Conservation (phyloP, 2,329 filamentous ascomycete genomes). For the Alternaria viburni region DNA sequence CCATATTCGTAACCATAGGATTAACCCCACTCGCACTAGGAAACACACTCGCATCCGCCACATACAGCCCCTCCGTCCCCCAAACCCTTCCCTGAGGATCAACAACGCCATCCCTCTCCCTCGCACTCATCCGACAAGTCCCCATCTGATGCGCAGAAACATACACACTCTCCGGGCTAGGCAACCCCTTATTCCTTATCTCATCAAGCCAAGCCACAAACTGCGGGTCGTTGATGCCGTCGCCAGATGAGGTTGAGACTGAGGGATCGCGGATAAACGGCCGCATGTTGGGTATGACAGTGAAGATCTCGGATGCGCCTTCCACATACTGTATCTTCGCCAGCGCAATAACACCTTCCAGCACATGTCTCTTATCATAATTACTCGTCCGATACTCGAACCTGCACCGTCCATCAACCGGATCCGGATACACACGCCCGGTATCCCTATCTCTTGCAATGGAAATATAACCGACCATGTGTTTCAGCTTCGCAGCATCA, state of each 20-base stretch:
- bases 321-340: conserved; percentile 79
- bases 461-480: conserved; percentile 74
- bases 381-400: conserved; percentile 74
- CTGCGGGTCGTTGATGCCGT: conserved; percentile 62
- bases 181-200: conserved; percentile 58
- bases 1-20: conserved; percentile 80
- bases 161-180: conserved; percentile 60
- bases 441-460: conserved; percentile 77
- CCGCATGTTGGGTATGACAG: conserved; percentile 65
- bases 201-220: conserved; percentile 68
- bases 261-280: conserved; percentile 63
- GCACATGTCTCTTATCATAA: conserved; percentile 73
- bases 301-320: conserved; percentile 81
- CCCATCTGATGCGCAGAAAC: conserved; percentile 84
- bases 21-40: conserved; percentile 80
- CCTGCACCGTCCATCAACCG: conserved; percentile 66
- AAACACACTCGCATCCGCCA: conserved; percentile 78
- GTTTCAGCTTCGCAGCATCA: conserved; percentile 69
- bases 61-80: conserved; percentile 69
- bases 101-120: conserved; percentile 51
- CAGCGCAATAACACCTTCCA: conserved; percentile 74
- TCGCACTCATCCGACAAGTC: conserved; percentile 72
- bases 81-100: conserved; percentile 61
- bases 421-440: conserved; percentile 76
- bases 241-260: conserved; percentile 3